Percentiles rank a stretch among this genome's conserved stretches.
phyloP scores from a whole-genome alignment of 148 eudicot species.

The Persicaria tinctoria region DNA sequence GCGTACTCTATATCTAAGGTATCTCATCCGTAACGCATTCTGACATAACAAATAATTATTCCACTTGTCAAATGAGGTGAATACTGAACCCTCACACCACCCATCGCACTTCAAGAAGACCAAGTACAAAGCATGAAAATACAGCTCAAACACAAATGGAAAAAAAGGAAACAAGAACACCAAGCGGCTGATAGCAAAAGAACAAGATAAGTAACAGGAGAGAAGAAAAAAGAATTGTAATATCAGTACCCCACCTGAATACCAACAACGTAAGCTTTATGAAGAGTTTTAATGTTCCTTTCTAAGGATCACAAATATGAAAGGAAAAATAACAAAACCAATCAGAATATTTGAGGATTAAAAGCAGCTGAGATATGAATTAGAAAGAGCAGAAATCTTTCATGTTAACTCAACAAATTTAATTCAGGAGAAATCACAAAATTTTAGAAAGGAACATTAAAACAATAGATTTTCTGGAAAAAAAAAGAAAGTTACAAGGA shows the following conservation, averaged over 20 bases:
- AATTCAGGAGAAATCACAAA: conserved; percentile 3
- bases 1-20: conserved; percentile 1
- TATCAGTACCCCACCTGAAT: neutral
- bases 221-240: neutral
- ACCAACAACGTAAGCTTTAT: neutral
- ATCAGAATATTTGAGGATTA: neutral
- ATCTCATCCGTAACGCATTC: conserved; percentile 8
- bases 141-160: neutral
- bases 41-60: conserved; percentile 7
- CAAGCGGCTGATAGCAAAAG: neutral
- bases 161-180: neutral
- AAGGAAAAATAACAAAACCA: neutral
- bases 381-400: neutral
- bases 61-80: conserved; percentile 9
- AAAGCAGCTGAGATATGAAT: neutral
- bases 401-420: neutral
- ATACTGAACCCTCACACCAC: conserved; percentile 10
- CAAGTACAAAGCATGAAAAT: neutral
- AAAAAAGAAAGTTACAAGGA: conserved; percentile 1
- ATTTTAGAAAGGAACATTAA: neutral
- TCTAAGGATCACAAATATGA: conserved; percentile 1
- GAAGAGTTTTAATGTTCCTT: too few relatives aligned
- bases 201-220: neutral
- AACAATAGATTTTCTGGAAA: neutral
- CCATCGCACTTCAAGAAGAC: neutral